Base-by-base conservation (phyloP, 768 basidiomycete species). In the Suillus alpinus region DNA sequence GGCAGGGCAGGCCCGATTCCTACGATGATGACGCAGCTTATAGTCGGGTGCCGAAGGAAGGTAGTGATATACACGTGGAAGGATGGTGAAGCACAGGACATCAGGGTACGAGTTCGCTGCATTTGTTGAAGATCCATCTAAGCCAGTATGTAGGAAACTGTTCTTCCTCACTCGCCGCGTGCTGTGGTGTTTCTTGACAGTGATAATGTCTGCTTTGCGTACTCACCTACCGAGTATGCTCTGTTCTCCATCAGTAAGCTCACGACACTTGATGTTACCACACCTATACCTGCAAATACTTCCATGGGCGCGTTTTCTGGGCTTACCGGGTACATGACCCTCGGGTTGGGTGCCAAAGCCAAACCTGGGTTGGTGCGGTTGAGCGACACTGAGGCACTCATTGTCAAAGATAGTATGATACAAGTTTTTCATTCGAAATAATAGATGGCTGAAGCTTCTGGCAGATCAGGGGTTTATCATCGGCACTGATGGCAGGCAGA, bases 81-180 rank as follows among this genome's bases (percentile, higher is more conserved):
- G 63, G 92, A 95, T 67, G 91, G 92, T 18, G 88, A 94, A 60
- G 80, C 86, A 29, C 86, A 92, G 64, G 87, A 86, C 46, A 72
- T 80, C 53, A 87, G 86, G 78, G 92, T 92, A 66, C 58, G 81
- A 65, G 18, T 6, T 13, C 49, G 23, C 16, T 39, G 16, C 59
- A 52, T 23, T 40, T 56, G 26, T 55, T 2, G 5, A n/a, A 6
- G 39, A 49, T 23, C 32, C 14, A 40, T 57, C 12, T 59, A 53
- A 59, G 20, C n/a, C 23, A 37, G n/a, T 23, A 16, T 61, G 12
- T 41, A 95, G 91, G 96, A 98, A 82, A 77, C 86, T 3, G 67
- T 79, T 0, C 79, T 98, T 4, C 91, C 95, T 13, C 96, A 98
- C 71, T 94, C 95, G 9, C 88, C 97, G n/a, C 85, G 97, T 43